Conservation (phyloP, 1,284 basidiomycete genomes). For the Ganoderma lingzhi region DNA sequence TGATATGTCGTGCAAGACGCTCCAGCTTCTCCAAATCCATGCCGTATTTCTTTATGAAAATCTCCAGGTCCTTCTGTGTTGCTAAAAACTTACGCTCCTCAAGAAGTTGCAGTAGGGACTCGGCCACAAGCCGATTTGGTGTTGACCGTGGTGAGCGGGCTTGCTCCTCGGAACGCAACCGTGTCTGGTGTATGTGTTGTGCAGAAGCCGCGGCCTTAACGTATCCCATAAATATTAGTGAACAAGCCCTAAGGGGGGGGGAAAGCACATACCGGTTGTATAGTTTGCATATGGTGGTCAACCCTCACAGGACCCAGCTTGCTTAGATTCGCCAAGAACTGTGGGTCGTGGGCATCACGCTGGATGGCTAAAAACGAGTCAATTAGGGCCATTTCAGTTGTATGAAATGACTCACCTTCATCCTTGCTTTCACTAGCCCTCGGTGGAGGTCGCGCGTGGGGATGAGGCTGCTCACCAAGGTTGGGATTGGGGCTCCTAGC, state of each 20-base stretch:
- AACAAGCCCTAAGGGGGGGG: neutral
- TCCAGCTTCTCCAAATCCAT: conserved; percentile 66
- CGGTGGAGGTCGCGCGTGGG: conserved; percentile 23
- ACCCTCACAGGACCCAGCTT: conserved; percentile 78
- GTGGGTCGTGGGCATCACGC: conserved; percentile 76
- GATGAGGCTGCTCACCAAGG: conserved; percentile 30
- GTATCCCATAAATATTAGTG: neutral
- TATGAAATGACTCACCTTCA: conserved; percentile 52
- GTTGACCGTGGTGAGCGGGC: conserved; percentile 50
- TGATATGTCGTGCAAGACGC: conserved; percentile 68
- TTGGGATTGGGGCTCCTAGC: conserved; percentile 51
- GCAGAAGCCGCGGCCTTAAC: conserved; percentile 45
- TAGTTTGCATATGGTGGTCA: conserved; percentile 66
- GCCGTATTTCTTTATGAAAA: conserved; percentile 62
- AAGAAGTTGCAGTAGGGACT: conserved; percentile 67
- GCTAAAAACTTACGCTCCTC: conserved; percentile 68
- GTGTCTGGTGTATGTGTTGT: conserved; percentile 59
- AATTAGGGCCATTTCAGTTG: conserved; percentile 38
- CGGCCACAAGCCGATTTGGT: conserved; percentile 62
- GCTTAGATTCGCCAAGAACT: conserved; percentile 77
- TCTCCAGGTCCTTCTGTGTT: conserved; percentile 53
- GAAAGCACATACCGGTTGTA: conserved; percentile 59
- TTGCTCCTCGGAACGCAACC: conserved; percentile 61
- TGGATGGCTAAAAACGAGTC: conserved; percentile 59
- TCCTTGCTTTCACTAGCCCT: conserved; percentile 62